Base-by-base conservation (phyloP, 1,284 basidiomycete species). In the Cryptococcus maquisensis region DNA sequence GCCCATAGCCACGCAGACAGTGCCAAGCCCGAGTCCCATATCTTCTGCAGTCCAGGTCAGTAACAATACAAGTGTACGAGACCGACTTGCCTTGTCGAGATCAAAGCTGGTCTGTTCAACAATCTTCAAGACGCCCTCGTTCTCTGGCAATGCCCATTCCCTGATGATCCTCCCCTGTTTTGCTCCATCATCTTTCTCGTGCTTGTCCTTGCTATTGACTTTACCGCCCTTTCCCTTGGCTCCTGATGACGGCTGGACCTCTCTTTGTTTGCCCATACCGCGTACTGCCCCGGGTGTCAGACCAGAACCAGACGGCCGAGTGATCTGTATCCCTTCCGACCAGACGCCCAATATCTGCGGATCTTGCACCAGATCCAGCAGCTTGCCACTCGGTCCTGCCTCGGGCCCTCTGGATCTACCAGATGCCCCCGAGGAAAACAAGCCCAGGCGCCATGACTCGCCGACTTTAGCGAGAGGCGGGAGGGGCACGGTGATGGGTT, bases 11-110 rank as follows among this genome's bases (percentile, higher is more conserved):
- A 91, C 0, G 87, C 82, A 52, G 85, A 84, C 21, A 91, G 76
- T 2, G 87, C 88, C 46, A 91, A 80, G 1, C 89, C 90, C 52
- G 88, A 92, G 71, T 93, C 90, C 90, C 90, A 92, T 49, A 92
- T 82, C 88, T 92, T 93, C 90, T 92, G 59, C 32, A 51, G 52
- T 37, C 10, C 18, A 39, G 6, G 0, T 8, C 1, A 35, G 38
- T 13, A 63, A 20, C 32, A 16, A 15, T 13, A 6, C 15, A 8
- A 4, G 26, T 18, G 18, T 4, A n/a, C 47, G 13, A 24, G 47
- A n/a, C 39, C 37, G 28, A 10, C 79, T 60, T 60, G 89, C 90
- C 82, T 93, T 93, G 78, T 93, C 90, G 6, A 94, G 79, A 68
- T 91, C 90, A 69, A 89, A 93, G 2, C 86, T 87, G 0, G 87